phyloP scores from a whole-genome alignment of 257 asterid species.

The Solanum sejunctum region DNA sequence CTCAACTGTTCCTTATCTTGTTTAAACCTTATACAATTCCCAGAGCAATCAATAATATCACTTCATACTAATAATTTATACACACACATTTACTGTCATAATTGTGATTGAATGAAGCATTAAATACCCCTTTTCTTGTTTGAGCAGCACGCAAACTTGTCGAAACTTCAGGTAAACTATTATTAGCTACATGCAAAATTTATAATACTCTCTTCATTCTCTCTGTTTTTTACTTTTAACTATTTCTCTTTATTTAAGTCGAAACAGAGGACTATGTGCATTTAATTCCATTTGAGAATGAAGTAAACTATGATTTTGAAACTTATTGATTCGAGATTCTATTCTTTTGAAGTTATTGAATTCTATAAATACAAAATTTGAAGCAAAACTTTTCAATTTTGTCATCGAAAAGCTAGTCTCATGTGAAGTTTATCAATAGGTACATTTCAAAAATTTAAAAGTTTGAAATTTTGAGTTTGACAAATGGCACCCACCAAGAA shows the following conservation, averaged over 20 bases:
- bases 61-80: not conserved
- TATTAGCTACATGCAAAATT: not conserved
- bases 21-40: not conserved
- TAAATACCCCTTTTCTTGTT: not conserved
- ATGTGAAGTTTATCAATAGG: not conserved
- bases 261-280: not conserved
- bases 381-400: not conserved
- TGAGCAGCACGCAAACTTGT: not conserved
- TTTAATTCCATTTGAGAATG: not conserved
- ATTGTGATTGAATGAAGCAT: constrained; percentile 21
- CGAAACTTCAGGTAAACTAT: not conserved
- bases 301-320: not conserved
- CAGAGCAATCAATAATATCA: not conserved
- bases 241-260: not conserved
- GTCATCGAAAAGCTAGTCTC: not conserved
- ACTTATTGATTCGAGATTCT: not conserved
- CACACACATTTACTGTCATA: not conserved
- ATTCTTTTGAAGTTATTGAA: not conserved
- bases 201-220: not conserved
- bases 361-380: not conserved
- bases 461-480: not conserved
- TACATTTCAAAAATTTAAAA: not conserved
- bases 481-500: constrained; percentile 81
- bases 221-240: not conserved
- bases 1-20: not conserved